Evolutionary conservation across 2,329 filamentous ascomycete genomes (phyloP), one percentile per base, ranked within the genome.

Genomic region (Fusarium goolgardi): DNA sequence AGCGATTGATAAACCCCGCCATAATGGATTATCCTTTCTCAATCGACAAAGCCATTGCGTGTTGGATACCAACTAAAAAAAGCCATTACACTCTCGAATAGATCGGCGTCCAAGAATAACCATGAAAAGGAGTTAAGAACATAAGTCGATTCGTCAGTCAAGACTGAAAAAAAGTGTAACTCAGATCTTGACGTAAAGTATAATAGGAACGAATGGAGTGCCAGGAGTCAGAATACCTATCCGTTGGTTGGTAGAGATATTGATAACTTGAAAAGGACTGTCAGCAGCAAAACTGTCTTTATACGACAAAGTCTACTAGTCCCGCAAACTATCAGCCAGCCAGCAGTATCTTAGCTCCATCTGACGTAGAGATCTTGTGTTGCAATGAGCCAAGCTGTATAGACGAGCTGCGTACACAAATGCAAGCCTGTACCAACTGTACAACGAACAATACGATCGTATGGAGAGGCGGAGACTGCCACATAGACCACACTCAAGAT

Each of bases 131-230:
- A 12, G 18, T 25, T 21, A 12, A 18, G 32, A 46, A 40, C 23
- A 49, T 43, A 41, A 13, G 40, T 6, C 21, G 23, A 63, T 21
- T 52, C n/a, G 15, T 45, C 31, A 59, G n/a, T 46, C 20, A 41
- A 50, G 59, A 59, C 53, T 55, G 56, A 53, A 59, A 69, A 41
- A 59, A 69, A 41, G 41, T 44, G 35, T 27, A 49, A 40, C 20
- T 12, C 21, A 35, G 60, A 54, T 35, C 37, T 53, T 63, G 65
- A 61, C 44, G 40, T 32, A 45, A 18, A 21, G 43, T 31, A 18
- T 44, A n/a, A 27, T 50, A 40, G 46, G 40, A 27, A 29, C 13
- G 32, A 51, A 40, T 27, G 29, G n/a, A 21, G n/a, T 39, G 41
- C 50, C 27, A 29, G 25, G 21, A 32, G 41, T 13, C 27, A 18